These are phyloP conservation scores for Hirschioporus abietinus DNA, from an alignment of 768 basidiomycete genomes.

Conservation along the genomic window DNA sequence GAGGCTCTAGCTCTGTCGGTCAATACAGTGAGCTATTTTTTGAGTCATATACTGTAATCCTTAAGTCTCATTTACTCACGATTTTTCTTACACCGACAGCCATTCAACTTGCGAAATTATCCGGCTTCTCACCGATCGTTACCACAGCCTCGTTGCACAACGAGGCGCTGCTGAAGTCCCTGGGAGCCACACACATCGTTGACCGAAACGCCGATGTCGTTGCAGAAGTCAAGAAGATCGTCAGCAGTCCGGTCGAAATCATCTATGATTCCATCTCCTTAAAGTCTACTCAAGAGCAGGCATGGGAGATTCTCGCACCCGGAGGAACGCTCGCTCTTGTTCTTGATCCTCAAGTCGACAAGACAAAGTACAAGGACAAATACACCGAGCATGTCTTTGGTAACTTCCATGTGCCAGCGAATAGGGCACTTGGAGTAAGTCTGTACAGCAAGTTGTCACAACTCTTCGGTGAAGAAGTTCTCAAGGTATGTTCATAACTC, in stretches of 20 bases:
- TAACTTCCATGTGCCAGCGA: conserved; percentile 11
- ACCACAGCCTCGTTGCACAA: conserved; percentile 35
- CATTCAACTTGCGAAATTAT: conserved; percentile 31
- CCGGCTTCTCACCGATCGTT: conserved; percentile 32
- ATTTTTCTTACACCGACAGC: conserved; percentile 13
- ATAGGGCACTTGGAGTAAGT: conserved; percentile 19
- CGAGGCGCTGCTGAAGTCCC: conserved; percentile 24
- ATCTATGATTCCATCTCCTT: conserved; percentile 28
- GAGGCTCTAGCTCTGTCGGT: conserved; percentile 45
- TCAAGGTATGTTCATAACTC: conserved; percentile 20
- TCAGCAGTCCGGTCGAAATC: conserved; percentile 9
- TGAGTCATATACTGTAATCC: conserved; percentile 6
- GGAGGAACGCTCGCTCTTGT: conserved; percentile 28
- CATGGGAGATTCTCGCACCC: conserved; percentile 30
- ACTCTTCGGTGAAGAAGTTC: conserved; percentile 28
- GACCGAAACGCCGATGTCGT: conserved; percentile 24
- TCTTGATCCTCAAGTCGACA: conserved; percentile 10
- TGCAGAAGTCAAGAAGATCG: conserved; percentile 10
- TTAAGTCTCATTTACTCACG: background rate
- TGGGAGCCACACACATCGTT: conserved; percentile 34
- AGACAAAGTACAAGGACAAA: conserved; percentile 16
- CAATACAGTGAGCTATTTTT: conserved; percentile 35
- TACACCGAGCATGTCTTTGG: conserved; percentile 12
- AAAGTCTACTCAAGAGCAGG: conserved; percentile 33
- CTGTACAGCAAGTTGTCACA: conserved; percentile 23